phyloP scores from a whole-genome alignment of 1,284 basidiomycete species.

The Ustilago hordei region DNA sequence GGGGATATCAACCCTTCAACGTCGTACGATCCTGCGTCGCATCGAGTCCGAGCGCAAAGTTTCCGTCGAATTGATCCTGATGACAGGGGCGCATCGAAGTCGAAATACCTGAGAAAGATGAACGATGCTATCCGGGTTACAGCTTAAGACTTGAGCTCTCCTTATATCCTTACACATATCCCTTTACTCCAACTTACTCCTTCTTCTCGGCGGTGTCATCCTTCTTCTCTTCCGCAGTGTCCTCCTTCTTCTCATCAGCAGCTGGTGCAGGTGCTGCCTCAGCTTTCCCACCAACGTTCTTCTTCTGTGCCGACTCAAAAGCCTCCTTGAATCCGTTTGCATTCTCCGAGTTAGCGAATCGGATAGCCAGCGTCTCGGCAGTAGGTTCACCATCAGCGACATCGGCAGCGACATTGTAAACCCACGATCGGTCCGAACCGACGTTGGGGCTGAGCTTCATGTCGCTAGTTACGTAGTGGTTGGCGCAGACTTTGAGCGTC shows the following conservation, averaged over 20 bases:
- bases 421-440: conserved; percentile 99
- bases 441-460: conserved; percentile 98
- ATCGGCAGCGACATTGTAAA: conserved; percentile 91
- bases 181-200: conserved; percentile 13
- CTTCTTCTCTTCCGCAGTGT: conserved; percentile 28
- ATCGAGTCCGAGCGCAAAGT: no score
- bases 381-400: conserved; percentile 83
- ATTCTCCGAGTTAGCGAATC: conserved; percentile 94
- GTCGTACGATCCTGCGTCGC: background rate
- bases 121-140: conserved; percentile 20
- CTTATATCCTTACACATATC: background rate
- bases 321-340: conserved; percentile 68
- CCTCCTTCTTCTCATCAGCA: conserved; percentile 27
- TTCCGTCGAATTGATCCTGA: no score
- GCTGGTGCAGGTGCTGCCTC: conserved; percentile 34
- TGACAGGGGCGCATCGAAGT: background rate
- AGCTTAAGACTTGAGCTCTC: conserved; percentile 19
- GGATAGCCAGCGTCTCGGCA: conserved; percentile 94
- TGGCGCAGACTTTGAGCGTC: conserved; percentile 99
- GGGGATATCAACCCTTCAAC: conserved; percentile 41
- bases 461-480: conserved; percentile 89
- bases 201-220: conserved; percentile 29
- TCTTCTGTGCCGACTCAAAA: conserved; percentile 63
- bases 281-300: conserved; percentile 49
- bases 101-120: background rate